These are phyloP conservation scores for Aspergillus sp. DNA, from an alignment of 2,329 filamentous ascomycete genomes.

Conservation along the genomic window DNA sequence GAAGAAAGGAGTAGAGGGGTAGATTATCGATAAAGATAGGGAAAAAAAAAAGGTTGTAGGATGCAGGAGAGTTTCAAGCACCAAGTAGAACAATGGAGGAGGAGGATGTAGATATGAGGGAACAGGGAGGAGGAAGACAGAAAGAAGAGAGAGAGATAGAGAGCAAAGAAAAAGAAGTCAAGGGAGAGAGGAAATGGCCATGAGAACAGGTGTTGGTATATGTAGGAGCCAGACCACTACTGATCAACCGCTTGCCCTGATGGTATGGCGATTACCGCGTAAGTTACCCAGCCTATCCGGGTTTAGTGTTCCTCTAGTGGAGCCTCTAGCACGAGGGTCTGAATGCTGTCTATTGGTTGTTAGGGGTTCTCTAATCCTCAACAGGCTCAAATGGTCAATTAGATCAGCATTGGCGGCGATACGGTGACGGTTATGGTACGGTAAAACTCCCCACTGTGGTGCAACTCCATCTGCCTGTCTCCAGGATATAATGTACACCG, in stretches of 20 bases:
- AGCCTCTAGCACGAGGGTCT: background rate
- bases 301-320: background rate
- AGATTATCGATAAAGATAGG: slow-evolving; percentile 7
- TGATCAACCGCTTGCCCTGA: slow-evolving; percentile 9
- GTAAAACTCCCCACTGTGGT: slow-evolving; percentile 18
- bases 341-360: background rate
- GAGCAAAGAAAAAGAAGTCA: slow-evolving; percentile 8
- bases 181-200: slow-evolving; percentile 10
- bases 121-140: slow-evolving; percentile 4
- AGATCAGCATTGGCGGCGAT: slow-evolving; percentile 3
- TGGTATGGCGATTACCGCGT: background rate
- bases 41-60: background rate
- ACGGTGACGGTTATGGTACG: slow-evolving; percentile 7
- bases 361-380: background rate
- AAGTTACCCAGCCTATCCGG: background rate
- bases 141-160: slow-evolving; percentile 9
- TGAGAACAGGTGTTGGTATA: slow-evolving; percentile 14
- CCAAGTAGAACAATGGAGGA: background rate
- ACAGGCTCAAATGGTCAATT: background rate
- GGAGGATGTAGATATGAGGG: slow-evolving; percentile 5
- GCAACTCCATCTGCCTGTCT: slow-evolving; percentile 12
- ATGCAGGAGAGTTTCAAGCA: slow-evolving; percentile 3
- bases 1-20: slow-evolving; percentile 14
- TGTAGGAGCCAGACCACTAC: slow-evolving; percentile 4
- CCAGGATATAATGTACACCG: slow-evolving; percentile 25